Evolutionary conservation across 805 yeast species (phyloP).

Genomic region (Monosporozyma yasuniensis): DNA sequence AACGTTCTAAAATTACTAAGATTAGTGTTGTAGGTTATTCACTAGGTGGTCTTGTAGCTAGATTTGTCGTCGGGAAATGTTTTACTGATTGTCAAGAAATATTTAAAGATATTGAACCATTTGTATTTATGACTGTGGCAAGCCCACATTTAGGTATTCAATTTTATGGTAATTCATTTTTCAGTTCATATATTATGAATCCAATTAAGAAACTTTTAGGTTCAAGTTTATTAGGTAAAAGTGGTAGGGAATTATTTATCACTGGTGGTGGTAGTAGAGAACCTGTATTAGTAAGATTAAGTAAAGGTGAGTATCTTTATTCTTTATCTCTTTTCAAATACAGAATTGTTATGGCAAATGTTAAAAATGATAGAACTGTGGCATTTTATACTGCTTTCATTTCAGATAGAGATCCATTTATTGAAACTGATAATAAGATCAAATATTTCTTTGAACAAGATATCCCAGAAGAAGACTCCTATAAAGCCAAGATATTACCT

Average conservation of each 20-base stretch:
- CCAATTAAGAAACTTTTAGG: slow-evolving; percentile 43
- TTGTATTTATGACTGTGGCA: slow-evolving; percentile 59
- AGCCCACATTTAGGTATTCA: slow-evolving; percentile 66
- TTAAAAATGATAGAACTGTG: slow-evolving; percentile 76
- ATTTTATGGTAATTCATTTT: slow-evolving; percentile 33
- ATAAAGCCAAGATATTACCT: slow-evolving; percentile 17
- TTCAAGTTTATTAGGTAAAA: slow-evolving; percentile 46
- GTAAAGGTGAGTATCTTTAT: slow-evolving; percentile 36
- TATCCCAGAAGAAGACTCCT: slow-evolving; percentile 17
- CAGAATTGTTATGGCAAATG: slow-evolving; percentile 60
- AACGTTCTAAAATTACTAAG: slow-evolving; percentile 26
- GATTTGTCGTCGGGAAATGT: slow-evolving; percentile 69
- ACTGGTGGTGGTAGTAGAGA: slow-evolving; percentile 29
- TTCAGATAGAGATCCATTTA: slow-evolving; percentile 66
- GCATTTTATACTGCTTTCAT: slow-evolving; percentile 80
- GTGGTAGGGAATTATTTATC: slow-evolving; percentile 71
- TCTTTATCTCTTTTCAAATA: slow-evolving; percentile 52
- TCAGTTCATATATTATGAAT: slow-evolving; percentile 7
- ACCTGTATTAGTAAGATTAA: slow-evolving; percentile 36
- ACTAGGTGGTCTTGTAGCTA: slow-evolving; percentile 74
- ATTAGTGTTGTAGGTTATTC: slow-evolving; percentile 83
- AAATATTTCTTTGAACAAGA: slow-evolving; percentile 41
- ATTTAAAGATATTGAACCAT: slow-evolving; percentile 55
- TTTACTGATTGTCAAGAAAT: slow-evolving; percentile 42
- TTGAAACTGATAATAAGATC: slow-evolving; percentile 40